phyloP scores from a whole-genome alignment of 768 basidiomycete species.

The Steccherinum ochraceum region DNA sequence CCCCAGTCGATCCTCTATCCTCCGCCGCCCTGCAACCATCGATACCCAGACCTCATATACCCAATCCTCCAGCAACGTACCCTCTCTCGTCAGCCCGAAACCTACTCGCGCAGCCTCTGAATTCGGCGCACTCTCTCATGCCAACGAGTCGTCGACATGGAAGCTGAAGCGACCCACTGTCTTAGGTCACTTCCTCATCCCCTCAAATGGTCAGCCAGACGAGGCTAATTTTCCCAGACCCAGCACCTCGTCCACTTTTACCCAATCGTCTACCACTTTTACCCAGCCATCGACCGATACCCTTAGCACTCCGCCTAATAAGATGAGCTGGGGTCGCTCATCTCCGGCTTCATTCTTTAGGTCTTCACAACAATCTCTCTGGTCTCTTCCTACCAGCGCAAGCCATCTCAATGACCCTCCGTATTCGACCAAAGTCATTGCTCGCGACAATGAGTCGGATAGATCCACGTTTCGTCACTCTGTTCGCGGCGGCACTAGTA shows the following conservation, averaged over 20 bases:
- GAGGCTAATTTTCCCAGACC: conserved; percentile 4
- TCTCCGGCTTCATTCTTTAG: conserved; percentile 28
- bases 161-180: conserved; percentile 43
- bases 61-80: conserved; percentile 3
- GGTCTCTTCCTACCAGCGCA: conserved; percentile 32
- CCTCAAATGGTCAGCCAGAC: background rate
- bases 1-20: conserved; percentile 16
- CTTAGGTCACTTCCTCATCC: conserved; percentile 45
- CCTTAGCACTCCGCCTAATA: background rate
- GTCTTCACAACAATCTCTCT: conserved; percentile 28
- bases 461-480: conserved; percentile 26
- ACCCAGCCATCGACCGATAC: conserved; percentile 17
- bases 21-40: conserved; percentile 4
- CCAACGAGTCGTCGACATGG: conserved; percentile 20
- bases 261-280: conserved; percentile 34
- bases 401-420: conserved; percentile 34
- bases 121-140: conserved; percentile 2
- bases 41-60: conserved; percentile 5
- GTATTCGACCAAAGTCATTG: conserved; percentile 23
- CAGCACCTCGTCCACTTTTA: conserved; percentile 29
- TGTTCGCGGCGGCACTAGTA: conserved; percentile 20
- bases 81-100: conserved; percentile 5
- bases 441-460: conserved; percentile 18
- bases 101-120: conserved; percentile 8
- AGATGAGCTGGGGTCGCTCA: conserved; percentile 14